Percentiles rank a stretch among this genome's conserved stretches.
Conservation (phyloP, 495 filamentous ascomycete genomes). For the Talaromyces liani region DNA sequence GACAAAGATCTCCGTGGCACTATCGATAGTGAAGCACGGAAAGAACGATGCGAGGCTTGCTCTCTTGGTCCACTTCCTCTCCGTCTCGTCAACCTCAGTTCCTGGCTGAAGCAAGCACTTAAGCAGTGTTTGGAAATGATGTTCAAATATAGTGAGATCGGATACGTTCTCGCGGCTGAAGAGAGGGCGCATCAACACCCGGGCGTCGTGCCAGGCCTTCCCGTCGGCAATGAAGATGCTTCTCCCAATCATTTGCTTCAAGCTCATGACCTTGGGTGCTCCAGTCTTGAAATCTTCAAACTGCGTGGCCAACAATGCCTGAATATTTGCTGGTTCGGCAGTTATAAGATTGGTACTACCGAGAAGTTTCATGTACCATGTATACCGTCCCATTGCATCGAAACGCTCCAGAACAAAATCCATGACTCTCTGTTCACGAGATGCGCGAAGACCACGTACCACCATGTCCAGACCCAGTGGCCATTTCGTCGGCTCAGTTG, state of each 20-base stretch:
- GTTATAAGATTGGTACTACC: slow-evolving; percentile 18
- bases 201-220: slow-evolving; percentile 42
- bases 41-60: slow-evolving; percentile 33
- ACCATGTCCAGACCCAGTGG: not conserved
- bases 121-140: not conserved
- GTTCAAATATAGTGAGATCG: not conserved
- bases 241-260: slow-evolving; percentile 35
- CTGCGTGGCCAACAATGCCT: slow-evolving; percentile 46
- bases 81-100: not conserved
- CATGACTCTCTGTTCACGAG: not conserved
- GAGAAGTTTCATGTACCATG: not conserved
- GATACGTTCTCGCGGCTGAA: slow-evolving; percentile 42
- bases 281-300: slow-evolving; percentile 46
- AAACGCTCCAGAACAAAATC: not conserved
- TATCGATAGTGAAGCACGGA: slow-evolving; percentile 31
- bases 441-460: not conserved
- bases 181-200: slow-evolving; percentile 47
- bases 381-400: not conserved
- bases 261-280: slow-evolving; percentile 19
- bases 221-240: slow-evolving; percentile 47
- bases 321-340: slow-evolving; percentile 46
- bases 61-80: not conserved
- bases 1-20: slow-evolving; percentile 54
- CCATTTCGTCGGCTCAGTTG: not conserved
- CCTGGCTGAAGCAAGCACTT: slow-evolving; percentile 11